These are phyloP conservation scores for Tephrocybe sp. DNA, from an alignment of 768 basidiomycete species.

Conservation along the genomic window DNA sequence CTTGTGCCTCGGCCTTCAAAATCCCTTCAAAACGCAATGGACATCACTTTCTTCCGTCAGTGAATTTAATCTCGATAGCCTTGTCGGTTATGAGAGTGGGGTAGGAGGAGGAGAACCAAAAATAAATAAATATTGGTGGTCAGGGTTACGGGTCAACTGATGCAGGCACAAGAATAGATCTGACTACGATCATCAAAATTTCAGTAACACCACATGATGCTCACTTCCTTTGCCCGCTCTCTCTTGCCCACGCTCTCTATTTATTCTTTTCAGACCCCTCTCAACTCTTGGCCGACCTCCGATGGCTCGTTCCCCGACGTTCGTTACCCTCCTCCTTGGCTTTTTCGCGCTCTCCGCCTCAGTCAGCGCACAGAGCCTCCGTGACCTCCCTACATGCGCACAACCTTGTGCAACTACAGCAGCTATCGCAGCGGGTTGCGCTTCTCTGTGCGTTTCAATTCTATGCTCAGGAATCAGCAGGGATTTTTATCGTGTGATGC, in stretches of 20 bases:
- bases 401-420: constrained; percentile 3
- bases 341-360: neutral
- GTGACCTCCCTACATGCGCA: constrained; percentile 1
- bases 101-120: neutral
- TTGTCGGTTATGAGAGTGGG: neutral
- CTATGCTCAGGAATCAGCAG: no score
- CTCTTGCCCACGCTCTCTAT: neutral
- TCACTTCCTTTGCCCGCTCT: neutral
- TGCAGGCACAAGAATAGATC: neutral
- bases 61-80: neutral
- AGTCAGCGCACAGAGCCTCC: neutral
- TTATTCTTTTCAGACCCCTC: neutral
- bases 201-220: neutral
- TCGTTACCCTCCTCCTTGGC: neutral
- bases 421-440: constrained; percentile 2
- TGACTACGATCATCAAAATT: neutral
- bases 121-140: neutral
- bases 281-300: neutral
- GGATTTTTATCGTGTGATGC: neutral
- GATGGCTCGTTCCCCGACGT: constrained; percentile 8
- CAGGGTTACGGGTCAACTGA: neutral
- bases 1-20: no score
- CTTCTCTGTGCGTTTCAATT: neutral
- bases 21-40: no score
- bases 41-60: no score